These are phyloP conservation scores for Phanerodontia chrysosporium DNA, from an alignment of 768 basidiomycete species.

Conservation along the genomic window DNA sequence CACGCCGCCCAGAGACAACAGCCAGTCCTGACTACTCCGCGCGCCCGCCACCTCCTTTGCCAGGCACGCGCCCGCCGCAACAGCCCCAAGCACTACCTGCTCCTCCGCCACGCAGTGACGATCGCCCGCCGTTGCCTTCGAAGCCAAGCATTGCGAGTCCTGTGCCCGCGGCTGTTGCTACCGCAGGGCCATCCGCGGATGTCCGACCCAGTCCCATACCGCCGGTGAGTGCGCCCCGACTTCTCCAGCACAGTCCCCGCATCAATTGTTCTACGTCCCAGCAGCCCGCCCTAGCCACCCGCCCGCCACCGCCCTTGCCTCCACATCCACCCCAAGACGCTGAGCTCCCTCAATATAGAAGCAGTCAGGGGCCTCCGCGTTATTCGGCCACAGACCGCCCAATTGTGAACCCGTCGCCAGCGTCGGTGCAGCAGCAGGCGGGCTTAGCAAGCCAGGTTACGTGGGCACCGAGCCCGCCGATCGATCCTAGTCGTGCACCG, in stretches of 20 bases:
- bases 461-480: constrained; percentile 10
- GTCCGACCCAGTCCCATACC: not conserved
- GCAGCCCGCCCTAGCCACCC: constrained; percentile 16
- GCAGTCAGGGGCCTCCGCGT: constrained; percentile 17
- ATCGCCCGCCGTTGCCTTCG: constrained; percentile 36
- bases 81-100: constrained; percentile 8
- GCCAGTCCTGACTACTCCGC: constrained; percentile 21
- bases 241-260: not conserved
- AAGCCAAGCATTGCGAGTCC: constrained; percentile 27
- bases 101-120: constrained; percentile 13
- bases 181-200: not conserved
- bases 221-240: constrained; percentile 4
- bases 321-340: constrained; percentile 15
- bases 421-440: not conserved
- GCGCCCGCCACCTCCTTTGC: constrained; percentile 24
- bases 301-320: constrained; percentile 25
- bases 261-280: constrained; percentile 1
- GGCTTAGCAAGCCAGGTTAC: constrained; percentile 2
- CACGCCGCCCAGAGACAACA: constrained; percentile 12
- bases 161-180: not conserved
- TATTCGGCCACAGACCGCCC: constrained; percentile 16
- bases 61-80: constrained; percentile 10
- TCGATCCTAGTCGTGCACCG: not conserved
- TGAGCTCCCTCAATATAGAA: constrained; percentile 12
- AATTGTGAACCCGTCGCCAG: not conserved